phyloP scores from a whole-genome alignment of 306 rosid species.

The Glycine tomentella region DNA sequence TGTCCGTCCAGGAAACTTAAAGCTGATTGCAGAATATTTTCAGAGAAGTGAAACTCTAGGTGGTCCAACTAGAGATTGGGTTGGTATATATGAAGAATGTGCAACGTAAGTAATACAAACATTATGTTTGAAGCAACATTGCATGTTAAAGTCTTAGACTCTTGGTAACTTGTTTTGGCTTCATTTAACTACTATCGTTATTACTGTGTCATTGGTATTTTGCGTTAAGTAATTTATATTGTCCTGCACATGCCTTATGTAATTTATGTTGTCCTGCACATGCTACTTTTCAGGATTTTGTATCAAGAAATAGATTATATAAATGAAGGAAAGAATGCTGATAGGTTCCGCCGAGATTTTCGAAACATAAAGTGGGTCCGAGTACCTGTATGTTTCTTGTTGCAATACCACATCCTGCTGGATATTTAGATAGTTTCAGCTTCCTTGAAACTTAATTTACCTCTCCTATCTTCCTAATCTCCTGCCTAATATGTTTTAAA shows the following conservation, averaged over 20 bases:
- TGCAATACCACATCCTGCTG: slow-evolving; percentile 39
- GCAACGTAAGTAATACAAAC: slow-evolving; percentile 65
- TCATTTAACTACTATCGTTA: neutral
- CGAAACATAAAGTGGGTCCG: slow-evolving; percentile 95
- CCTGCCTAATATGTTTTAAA: slow-evolving; percentile 7
- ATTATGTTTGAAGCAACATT: slow-evolving; percentile 8
- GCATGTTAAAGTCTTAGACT: neutral
- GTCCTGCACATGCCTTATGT: slow-evolving; percentile 21
- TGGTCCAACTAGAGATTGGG: slow-evolving; percentile 91
- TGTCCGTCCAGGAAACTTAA: slow-evolving; percentile 72
- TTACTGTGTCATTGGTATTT: neutral
- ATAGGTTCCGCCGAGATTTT: slow-evolving; percentile 83
- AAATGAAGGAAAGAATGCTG: slow-evolving; percentile 92
- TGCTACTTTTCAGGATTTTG: slow-evolving; percentile 70
- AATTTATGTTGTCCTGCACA: slow-evolving; percentile 31
- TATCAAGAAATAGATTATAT: slow-evolving; percentile 94
- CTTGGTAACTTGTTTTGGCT: neutral
- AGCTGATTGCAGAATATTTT: slow-evolving; percentile 94
- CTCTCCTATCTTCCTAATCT: slow-evolving; percentile 9
- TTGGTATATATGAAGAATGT: slow-evolving; percentile 94
- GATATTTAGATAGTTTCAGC: slow-evolving; percentile 32
- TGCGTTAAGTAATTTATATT: slow-evolving; percentile 31
- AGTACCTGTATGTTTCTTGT: slow-evolving; percentile 87
- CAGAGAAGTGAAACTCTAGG: slow-evolving; percentile 91
- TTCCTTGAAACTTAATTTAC: slow-evolving; percentile 23